Evolutionary conservation across 768 basidiomycete species (phyloP).

Genomic region (Punctularia strigosozonata): DNA sequence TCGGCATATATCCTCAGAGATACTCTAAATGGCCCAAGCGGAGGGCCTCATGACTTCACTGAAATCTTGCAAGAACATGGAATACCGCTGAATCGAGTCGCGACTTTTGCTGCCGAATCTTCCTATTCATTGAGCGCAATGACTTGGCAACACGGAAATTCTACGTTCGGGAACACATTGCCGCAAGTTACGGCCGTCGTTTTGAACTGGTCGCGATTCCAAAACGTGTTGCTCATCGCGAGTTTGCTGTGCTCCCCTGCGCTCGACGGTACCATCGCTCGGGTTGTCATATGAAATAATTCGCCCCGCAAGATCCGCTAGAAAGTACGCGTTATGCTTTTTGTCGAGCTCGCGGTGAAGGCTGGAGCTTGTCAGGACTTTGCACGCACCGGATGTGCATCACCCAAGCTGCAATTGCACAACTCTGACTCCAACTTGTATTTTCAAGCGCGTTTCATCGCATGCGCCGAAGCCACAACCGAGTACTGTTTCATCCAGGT

Average conservation of each 20-base stretch:
- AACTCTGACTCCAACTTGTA: constrained; percentile 47
- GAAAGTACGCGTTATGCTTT: constrained; percentile 23
- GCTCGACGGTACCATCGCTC: constrained; percentile 32
- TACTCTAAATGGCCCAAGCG: too few species aligned
- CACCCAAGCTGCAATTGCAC: constrained; percentile 33
- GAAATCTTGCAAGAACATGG: too few species aligned
- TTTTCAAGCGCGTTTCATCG: constrained; percentile 51
- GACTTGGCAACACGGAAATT: too few species aligned
- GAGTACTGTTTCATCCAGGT: constrained; percentile 57
- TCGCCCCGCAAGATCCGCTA: constrained; percentile 29
- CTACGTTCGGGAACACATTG: background rate
- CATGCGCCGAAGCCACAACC: constrained; percentile 38
- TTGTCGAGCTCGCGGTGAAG: background rate
- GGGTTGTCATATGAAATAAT: constrained; percentile 56
- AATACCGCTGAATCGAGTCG: too few species aligned
- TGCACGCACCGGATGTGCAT: constrained; percentile 26
- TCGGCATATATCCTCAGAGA: too few species aligned
- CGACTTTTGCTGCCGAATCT: too few species aligned
- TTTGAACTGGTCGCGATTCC: constrained; percentile 57
- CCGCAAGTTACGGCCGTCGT: constrained; percentile 29
- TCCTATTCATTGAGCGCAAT: too few species aligned
- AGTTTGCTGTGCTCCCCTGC: constrained; percentile 36
- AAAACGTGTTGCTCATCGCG: constrained; percentile 46
- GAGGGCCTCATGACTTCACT: too few species aligned
- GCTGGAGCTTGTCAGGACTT: constrained; percentile 26